phyloP scores from a whole-genome alignment of 106 monocot genomes.

The Dioscorea alata region DNA sequence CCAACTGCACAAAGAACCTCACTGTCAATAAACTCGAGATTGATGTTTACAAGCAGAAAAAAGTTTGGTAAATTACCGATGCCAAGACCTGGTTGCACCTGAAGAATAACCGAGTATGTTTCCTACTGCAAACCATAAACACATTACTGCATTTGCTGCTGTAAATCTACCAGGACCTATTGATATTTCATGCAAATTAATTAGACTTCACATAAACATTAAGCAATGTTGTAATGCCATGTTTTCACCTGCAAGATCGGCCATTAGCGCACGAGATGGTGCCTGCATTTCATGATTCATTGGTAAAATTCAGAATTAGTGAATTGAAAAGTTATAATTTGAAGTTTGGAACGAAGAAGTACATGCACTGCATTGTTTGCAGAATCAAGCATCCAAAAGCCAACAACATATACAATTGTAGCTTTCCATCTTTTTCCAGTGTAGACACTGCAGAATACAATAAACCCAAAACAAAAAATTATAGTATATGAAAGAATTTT shows the following conservation, averaged over 20 bases:
- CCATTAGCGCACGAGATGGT: conserved; percentile 54
- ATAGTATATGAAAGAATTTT: neutral
- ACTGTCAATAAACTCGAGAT: too few species aligned
- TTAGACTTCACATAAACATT: too few species aligned
- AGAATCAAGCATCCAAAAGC: conserved; percentile 70
- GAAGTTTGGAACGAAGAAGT: too few species aligned
- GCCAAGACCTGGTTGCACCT: conserved; percentile 43
- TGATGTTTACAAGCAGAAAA: too few species aligned
- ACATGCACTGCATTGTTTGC: conserved; percentile 70
- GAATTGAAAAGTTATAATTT: too few species aligned
- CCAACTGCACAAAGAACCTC: conserved; percentile 26
- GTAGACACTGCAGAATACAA: conserved; percentile 23
- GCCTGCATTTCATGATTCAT: conserved; percentile 18
- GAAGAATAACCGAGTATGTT: conserved; percentile 62
- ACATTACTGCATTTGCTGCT: conserved; percentile 43
- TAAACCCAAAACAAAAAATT: too few species aligned
- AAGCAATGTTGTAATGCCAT: too few species aligned
- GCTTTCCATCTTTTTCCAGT: conserved; percentile 53
- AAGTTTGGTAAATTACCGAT: conserved; percentile 17
- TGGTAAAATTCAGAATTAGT: too few species aligned
- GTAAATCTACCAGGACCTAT: conserved; percentile 34
- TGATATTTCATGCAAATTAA: too few species aligned
- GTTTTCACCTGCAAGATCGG: conserved; percentile 38
- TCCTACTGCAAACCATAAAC: conserved; percentile 57
- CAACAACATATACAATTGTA: conserved; percentile 49